phyloP scores from a whole-genome alignment of 169 alveolate genomes.

The Plasmodium vinckei region DNA sequence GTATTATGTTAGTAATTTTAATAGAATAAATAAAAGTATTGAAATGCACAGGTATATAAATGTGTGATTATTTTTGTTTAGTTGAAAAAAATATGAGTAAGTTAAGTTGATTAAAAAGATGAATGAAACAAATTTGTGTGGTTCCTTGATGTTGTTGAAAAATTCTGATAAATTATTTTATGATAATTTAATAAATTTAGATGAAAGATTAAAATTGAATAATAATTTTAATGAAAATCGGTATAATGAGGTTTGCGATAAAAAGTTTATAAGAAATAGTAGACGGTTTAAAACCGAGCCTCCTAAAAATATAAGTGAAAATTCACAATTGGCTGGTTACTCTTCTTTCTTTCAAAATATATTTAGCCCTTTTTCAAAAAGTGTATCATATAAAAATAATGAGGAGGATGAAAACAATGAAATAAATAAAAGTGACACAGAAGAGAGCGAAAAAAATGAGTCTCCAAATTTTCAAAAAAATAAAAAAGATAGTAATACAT shows the following conservation, averaged over 20 bases:
- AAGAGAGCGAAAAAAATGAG: not conserved
- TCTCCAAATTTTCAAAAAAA: too few species aligned
- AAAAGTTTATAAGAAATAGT: slow-evolving; percentile 31
- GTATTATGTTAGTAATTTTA: too few species aligned
- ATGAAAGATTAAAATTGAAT: slow-evolving; percentile 64
- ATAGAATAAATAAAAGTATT: too few species aligned
- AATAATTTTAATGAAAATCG: slow-evolving; percentile 57
- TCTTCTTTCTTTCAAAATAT: slow-evolving; percentile 48
- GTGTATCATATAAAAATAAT: slow-evolving; percentile 13
- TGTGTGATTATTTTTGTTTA: too few species aligned
- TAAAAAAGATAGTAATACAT: not conserved
- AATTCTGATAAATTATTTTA: slow-evolving; percentile 51
- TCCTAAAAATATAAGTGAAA: slow-evolving; percentile 16
- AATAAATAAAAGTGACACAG: not conserved
- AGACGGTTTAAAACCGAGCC: slow-evolving; percentile 72
- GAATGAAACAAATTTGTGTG: slow-evolving; percentile 21
- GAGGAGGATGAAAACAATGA: not conserved
- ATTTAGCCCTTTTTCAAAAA: slow-evolving; percentile 35
- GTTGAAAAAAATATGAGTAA: too few species aligned
- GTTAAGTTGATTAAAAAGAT: not conserved
- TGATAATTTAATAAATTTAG: slow-evolving; percentile 52
- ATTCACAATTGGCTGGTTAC: not conserved
- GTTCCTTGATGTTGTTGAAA: slow-evolving; percentile 41
- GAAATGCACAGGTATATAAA: too few species aligned
- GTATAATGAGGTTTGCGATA: slow-evolving; percentile 14